Conservation (phyloP, 2,329 filamentous ascomycete genomes). For the Paecilomyces fulvus region DNA sequence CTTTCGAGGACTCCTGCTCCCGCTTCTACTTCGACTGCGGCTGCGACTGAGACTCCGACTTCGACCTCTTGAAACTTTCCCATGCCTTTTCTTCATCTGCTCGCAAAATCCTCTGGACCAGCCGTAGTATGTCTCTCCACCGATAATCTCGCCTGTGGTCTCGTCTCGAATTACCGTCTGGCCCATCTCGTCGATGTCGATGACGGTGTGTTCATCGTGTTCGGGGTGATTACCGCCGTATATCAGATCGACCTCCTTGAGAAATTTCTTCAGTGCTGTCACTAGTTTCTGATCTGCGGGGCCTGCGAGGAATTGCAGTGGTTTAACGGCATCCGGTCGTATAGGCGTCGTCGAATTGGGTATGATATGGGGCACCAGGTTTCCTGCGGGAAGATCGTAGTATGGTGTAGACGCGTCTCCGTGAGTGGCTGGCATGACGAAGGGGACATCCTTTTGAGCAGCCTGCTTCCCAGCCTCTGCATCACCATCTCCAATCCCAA, state of each 20-base stretch:
- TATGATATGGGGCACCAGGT: slow-evolving; percentile 69
- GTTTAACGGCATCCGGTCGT: slow-evolving; percentile 60
- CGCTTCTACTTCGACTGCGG: slow-evolving; percentile 29
- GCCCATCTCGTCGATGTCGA: slow-evolving; percentile 69
- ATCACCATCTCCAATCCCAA: slow-evolving; percentile 16
- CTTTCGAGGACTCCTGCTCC: slow-evolving; percentile 32
- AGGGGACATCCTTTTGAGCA: slow-evolving; percentile 46
- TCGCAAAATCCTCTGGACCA: slow-evolving; percentile 77
- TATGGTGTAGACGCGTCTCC: slow-evolving; percentile 66
- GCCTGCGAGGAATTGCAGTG: slow-evolving; percentile 60
- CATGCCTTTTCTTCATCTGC: slow-evolving; percentile 57
- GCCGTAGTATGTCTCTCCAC: slow-evolving; percentile 73
- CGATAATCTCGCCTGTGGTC: slow-evolving; percentile 55
- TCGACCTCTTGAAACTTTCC: slow-evolving; percentile 12
- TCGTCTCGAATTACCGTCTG: slow-evolving; percentile 59
- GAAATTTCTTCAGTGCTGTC: slow-evolving; percentile 59
- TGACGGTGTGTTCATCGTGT: slow-evolving; percentile 40
- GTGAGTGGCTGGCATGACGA: slow-evolving; percentile 65
- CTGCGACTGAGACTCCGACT: slow-evolving; percentile 35
- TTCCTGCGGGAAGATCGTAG: slow-evolving; percentile 75
- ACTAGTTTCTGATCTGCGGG: slow-evolving; percentile 60
- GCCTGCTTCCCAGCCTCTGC: slow-evolving; percentile 38
- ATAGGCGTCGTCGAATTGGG: slow-evolving; percentile 69
- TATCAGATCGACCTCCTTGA: slow-evolving; percentile 61
- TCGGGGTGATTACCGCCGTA: slow-evolving; percentile 47